Conservation (phyloP, 805 yeast genomes). For the Candida golubevii region DNA sequence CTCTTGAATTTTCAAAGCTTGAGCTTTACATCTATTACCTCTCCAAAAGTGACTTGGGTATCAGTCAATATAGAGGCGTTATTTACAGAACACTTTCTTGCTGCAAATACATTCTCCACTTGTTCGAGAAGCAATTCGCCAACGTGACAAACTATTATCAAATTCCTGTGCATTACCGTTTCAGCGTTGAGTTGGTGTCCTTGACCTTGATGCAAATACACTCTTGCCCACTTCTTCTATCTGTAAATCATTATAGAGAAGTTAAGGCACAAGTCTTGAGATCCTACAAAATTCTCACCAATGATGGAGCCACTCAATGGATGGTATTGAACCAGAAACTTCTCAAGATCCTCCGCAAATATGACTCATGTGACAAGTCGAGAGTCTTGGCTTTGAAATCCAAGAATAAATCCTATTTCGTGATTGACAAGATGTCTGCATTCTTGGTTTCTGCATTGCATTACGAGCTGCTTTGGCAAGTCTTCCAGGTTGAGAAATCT, state of each 20-base stretch:
- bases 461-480: slow-evolving; percentile 39
- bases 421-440: slow-evolving; percentile 32
- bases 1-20: slow-evolving; percentile 34
- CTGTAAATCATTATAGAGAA: slow-evolving; percentile 10
- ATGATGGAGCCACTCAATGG: slow-evolving; percentile 8
- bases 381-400: slow-evolving; percentile 6
- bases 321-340: slow-evolving; percentile 8
- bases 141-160: slow-evolving; percentile 21
- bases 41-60: slow-evolving; percentile 20
- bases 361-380: slow-evolving; percentile 9
- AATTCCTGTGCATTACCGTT: slow-evolving; percentile 40
- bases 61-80: slow-evolving; percentile 26
- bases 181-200: slow-evolving; percentile 32
- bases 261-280: slow-evolving; percentile 12
- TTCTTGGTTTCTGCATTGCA: slow-evolving; percentile 33
- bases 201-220: slow-evolving; percentile 29
- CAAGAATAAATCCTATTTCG: slow-evolving; percentile 20
- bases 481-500: slow-evolving; percentile 24
- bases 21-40: slow-evolving; percentile 37
- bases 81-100: slow-evolving; percentile 26
- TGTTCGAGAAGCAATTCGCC: slow-evolving; percentile 22
- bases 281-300: slow-evolving; percentile 11
- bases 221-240: slow-evolving; percentile 11
- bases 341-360: slow-evolving; percentile 13
- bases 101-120: slow-evolving; percentile 25